These are phyloP conservation scores for Onygena corvina DNA, from an alignment of 2,329 filamentous ascomycete genomes.

Conservation along the genomic window DNA sequence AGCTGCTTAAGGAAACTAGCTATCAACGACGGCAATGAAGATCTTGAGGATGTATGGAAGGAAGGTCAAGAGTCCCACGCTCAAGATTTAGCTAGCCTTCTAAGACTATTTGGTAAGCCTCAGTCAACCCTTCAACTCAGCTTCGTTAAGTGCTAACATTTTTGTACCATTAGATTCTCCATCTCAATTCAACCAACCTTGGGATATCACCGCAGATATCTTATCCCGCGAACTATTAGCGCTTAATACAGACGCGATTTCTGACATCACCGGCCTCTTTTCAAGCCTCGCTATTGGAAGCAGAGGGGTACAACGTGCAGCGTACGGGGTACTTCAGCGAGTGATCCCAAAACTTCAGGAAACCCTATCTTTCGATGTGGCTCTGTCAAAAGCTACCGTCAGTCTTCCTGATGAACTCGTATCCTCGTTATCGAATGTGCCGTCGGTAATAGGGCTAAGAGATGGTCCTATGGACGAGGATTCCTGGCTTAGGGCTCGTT, in stretches of 20 bases:
- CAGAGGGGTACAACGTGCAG: slow-evolving; percentile 61
- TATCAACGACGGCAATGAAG: slow-evolving; percentile 59
- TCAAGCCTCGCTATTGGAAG: slow-evolving; percentile 65
- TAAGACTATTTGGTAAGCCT: slow-evolving; percentile 31
- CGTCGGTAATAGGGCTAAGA: slow-evolving; percentile 55
- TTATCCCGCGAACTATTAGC: slow-evolving; percentile 57
- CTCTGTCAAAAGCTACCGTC: slow-evolving; percentile 43
- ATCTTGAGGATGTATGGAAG: slow-evolving; percentile 62
- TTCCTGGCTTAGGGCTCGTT: slow-evolving; percentile 58
- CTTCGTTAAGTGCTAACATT: not conserved
- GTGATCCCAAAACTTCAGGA: slow-evolving; percentile 70
- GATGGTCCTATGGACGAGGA: slow-evolving; percentile 51
- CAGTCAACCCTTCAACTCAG: not conserved
- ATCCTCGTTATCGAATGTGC: slow-evolving; percentile 66
- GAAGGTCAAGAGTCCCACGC: slow-evolving; percentile 50
- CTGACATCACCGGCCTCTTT: slow-evolving; percentile 58
- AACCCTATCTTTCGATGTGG: slow-evolving; percentile 65
- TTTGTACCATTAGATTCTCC: slow-evolving; percentile 30
- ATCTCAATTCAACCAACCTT: slow-evolving; percentile 50
- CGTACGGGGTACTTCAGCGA: slow-evolving; percentile 66
- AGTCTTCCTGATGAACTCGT: slow-evolving; percentile 72
- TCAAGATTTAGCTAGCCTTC: slow-evolving; percentile 37
- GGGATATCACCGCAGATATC: slow-evolving; percentile 62
- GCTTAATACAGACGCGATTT: slow-evolving; percentile 50
- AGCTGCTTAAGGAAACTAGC: slow-evolving; percentile 48